These are phyloP conservation scores for Gyromitra esculenta DNA, from an alignment of 2,329 filamentous ascomycete species.

Conservation along the genomic window DNA sequence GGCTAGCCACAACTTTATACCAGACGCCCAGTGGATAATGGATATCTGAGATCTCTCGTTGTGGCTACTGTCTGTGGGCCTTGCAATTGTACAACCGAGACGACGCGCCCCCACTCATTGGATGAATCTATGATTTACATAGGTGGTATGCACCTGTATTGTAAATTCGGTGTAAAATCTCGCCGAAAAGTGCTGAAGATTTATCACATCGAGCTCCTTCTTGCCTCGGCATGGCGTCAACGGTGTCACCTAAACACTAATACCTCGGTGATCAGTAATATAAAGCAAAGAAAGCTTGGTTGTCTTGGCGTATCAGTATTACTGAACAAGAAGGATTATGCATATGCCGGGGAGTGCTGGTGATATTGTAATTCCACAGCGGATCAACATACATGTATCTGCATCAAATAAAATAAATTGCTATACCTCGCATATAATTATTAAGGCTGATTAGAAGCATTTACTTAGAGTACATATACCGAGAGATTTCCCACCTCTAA, in stretches of 20 bases:
- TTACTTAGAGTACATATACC: neutral
- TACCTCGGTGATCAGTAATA: slow-evolving; percentile 36
- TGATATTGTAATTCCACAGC: neutral
- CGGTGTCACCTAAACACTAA: neutral
- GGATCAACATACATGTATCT: neutral
- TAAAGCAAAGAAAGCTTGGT: slow-evolving; percentile 23
- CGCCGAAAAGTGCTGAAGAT: neutral
- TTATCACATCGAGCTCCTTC: neutral
- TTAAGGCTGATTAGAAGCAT: neutral
- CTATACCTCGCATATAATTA: neutral
- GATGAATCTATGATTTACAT: too few relatives aligned
- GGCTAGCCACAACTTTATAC: neutral
- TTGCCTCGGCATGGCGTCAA: slow-evolving; percentile 26
- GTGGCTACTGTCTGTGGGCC: neutral
- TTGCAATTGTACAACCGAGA: neutral
- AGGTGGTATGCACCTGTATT: neutral
- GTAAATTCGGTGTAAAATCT: slow-evolving; percentile 8
- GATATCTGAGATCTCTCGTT: neutral
- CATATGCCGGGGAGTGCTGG: neutral
- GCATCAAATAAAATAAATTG: too few relatives aligned
- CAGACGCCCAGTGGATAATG: neutral
- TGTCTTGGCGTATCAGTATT: slow-evolving; percentile 22
- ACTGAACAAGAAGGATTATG: slow-evolving; percentile 17
- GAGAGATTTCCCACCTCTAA: neutral
- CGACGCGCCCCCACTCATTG: too few relatives aligned